phyloP scores from a whole-genome alignment of 306 rosid genomes.

The Sicyos baderoa region DNA sequence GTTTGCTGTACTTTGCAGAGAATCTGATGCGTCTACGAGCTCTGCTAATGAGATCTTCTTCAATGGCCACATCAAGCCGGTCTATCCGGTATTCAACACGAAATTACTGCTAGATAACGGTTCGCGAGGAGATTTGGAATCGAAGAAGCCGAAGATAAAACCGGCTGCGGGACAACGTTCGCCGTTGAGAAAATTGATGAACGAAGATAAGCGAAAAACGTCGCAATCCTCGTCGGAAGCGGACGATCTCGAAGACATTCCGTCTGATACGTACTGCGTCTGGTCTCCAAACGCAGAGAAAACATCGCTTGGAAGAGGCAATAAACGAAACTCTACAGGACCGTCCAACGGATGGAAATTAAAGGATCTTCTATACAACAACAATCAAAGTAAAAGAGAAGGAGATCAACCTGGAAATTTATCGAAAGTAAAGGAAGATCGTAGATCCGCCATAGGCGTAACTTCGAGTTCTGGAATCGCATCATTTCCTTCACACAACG shows the following conservation, averaged over 20 bases:
- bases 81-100: conserved; percentile 50
- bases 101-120: conserved; percentile 21
- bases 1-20: conserved; percentile 40
- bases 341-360: conserved; percentile 70
- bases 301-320: conserved; percentile 20
- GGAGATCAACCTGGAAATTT: conserved; percentile 19
- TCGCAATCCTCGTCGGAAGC: conserved; percentile 56
- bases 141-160: conserved; percentile 18
- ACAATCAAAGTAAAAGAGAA: conserved; percentile 41
- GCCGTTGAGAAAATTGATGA: conserved; percentile 62
- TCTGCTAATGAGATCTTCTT: conserved; percentile 80
- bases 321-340: conserved; percentile 48
- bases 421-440: not conserved
- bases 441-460: not conserved
- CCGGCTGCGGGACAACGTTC: conserved; percentile 28
- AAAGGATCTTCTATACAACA: conserved; percentile 33
- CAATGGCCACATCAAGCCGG: conserved; percentile 70
- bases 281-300: conserved; percentile 46
- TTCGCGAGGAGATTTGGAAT: not conserved
- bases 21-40: conserved; percentile 33
- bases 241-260: conserved; percentile 43
- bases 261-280: conserved; percentile 48
- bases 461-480: not conserved
- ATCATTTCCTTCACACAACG: not conserved
- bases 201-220: conserved; percentile 59